Evolutionary conservation across 1,139 yeast species (phyloP).

Genomic region (Taphrina wiesneri): DNA sequence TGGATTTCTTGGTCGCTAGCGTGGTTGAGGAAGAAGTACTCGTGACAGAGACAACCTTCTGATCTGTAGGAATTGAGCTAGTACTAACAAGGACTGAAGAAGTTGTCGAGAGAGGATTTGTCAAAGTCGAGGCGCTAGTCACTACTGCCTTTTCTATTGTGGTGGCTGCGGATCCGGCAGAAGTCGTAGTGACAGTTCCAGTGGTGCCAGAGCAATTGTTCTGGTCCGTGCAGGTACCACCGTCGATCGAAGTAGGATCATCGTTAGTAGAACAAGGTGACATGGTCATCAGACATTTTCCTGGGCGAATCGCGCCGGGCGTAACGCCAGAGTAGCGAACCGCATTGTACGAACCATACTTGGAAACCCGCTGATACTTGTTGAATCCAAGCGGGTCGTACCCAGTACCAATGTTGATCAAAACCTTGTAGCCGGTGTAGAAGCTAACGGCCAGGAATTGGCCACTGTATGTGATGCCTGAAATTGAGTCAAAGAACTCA

Average conservation of each 20-base stretch:
- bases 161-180: not conserved
- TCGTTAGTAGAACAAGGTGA: not conserved
- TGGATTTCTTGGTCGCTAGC: not conserved
- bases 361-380: not conserved
- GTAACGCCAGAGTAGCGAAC: not conserved
- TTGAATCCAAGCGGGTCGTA: conserved; percentile 1
- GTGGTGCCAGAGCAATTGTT: not conserved
- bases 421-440: not conserved
- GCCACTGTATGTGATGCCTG: not conserved
- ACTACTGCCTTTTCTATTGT: not conserved
- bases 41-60: not conserved
- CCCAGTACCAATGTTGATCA: conserved; percentile 14
- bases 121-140: not conserved
- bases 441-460: not conserved
- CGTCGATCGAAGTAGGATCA: not conserved
- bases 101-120: not conserved
- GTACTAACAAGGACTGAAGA: not conserved
- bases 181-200: not conserved
- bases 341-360: conserved; percentile 12
- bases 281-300: conserved; percentile 5
- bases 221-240: not conserved
- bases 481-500: conserved; percentile 12
- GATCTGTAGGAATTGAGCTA: not conserved
- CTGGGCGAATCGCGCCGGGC: not conserved
- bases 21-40: not conserved